Percentiles rank a stretch among this genome's conserved stretches.
Conservation (phyloP, 768 basidiomycete species). For the Boletus rubescentipes region DNA sequence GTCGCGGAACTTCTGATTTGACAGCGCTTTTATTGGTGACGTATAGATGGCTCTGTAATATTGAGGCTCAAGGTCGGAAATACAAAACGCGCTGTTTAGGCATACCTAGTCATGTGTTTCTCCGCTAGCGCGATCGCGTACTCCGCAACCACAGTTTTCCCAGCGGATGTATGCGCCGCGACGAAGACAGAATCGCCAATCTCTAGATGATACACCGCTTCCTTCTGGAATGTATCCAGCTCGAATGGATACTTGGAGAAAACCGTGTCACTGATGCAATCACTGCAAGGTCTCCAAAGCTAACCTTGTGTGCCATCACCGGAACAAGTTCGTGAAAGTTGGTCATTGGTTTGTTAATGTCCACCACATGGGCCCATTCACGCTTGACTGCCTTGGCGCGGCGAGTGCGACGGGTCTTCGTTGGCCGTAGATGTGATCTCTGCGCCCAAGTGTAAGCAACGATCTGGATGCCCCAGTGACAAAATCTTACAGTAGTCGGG, state of each 20-base stretch:
- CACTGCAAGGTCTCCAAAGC: constrained; percentile 4
- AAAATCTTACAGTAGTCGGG: constrained; percentile 48
- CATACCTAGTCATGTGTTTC: constrained; percentile 97
- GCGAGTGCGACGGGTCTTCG: constrained; percentile 43
- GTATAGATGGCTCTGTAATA: constrained; percentile 89
- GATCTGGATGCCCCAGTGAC: not conserved
- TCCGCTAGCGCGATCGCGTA: constrained; percentile 97
- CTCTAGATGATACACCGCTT: constrained; percentile 96
- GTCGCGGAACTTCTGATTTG: constrained; percentile 98
- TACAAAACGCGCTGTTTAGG: constrained; percentile 11
- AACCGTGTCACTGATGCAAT: constrained; percentile 5
- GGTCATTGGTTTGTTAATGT: constrained; percentile 83
- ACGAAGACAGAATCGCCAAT: constrained; percentile 98
- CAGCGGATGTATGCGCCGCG: constrained; percentile 99
- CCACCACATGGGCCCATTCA: constrained; percentile 98
- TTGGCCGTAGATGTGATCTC: constrained; percentile 60
- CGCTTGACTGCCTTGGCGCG: constrained; percentile 65
- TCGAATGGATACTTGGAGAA: constrained; percentile 94
- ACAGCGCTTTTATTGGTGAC: constrained; percentile 97
- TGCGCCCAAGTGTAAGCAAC: constrained; percentile 26
- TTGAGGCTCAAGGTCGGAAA: constrained; percentile 9
- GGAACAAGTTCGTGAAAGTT: constrained; percentile 94
- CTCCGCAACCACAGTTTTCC: constrained; percentile 98
- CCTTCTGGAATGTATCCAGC: constrained; percentile 97
- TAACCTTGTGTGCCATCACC: constrained; percentile 91